phyloP scores from a whole-genome alignment of 768 basidiomycete genomes.

The Mrakia hoshinonis region DNA sequence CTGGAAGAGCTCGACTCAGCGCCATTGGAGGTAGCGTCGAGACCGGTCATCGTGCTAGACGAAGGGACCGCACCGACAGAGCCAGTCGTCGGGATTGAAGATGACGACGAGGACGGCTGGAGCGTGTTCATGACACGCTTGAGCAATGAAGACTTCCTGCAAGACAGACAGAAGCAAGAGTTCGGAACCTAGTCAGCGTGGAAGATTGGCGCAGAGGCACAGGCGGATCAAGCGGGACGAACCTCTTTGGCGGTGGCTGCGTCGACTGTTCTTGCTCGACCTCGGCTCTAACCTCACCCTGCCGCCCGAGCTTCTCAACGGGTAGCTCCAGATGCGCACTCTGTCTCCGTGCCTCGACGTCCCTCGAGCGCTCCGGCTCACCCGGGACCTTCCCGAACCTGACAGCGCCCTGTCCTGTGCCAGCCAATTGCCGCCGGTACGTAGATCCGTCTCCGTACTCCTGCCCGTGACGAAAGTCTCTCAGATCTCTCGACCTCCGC shows the following conservation, averaged over 20 bases:
- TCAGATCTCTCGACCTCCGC: background rate
- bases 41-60: background rate
- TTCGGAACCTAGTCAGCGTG: background rate
- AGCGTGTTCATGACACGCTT: constrained; percentile 11
- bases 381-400: background rate
- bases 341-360: too few relatives aligned
- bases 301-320: too few relatives aligned
- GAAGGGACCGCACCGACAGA: background rate
- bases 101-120: background rate
- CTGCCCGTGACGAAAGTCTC: background rate
- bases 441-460: background rate
- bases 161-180: background rate
- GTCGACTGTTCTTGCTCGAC: too few relatives aligned
- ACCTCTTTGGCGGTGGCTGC: background rate
- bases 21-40: background rate
- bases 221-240: background rate
- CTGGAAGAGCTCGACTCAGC: background rate
- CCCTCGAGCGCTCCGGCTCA: background rate
- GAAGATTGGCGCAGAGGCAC: too few relatives aligned
- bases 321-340: too few relatives aligned
- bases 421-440: background rate
- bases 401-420: background rate
- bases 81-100: background rate
- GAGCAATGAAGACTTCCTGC: constrained; percentile 15
- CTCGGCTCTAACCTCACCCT: too few relatives aligned